Conservation (phyloP, 2,329 filamentous ascomycete genomes). For the Pseudogymnoascus sp. region DNA sequence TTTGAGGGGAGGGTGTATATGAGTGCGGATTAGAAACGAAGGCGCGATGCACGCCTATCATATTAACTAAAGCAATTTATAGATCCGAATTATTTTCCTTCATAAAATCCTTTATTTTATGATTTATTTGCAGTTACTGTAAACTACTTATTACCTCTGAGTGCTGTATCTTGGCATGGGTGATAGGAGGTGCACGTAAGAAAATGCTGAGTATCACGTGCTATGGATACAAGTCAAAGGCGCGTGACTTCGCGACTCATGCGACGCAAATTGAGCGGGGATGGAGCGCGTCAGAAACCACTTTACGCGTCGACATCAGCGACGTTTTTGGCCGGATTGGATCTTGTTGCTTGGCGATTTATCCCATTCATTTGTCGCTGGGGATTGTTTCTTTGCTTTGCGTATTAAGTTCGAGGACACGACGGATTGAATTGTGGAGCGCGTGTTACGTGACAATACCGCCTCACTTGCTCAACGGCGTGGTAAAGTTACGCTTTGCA, state of each 20-base stretch:
- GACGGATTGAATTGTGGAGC: not conserved
- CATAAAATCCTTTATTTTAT: too few species aligned
- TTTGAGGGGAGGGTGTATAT: not conserved
- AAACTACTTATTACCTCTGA: too few species aligned
- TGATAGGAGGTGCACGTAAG: not conserved
- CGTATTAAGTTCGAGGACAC: not conserved
- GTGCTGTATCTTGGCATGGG: not conserved
- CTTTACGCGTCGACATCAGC: conserved; percentile 7
- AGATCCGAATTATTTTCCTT: too few species aligned
- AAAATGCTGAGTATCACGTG: not conserved
- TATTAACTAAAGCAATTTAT: too few species aligned
- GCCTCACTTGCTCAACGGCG: not conserved
- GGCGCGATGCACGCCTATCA: not conserved
- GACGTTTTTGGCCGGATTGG: not conserved
- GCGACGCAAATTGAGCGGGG: not conserved
- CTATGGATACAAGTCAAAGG: not conserved
- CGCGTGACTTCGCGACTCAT: conserved; percentile 4
- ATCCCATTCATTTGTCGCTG: not conserved
- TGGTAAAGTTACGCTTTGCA: not conserved
- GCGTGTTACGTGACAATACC: not conserved
- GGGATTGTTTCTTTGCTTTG: not conserved
- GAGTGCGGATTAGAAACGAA: not conserved
- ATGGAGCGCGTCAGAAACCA: conserved; percentile 2
- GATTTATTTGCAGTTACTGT: too few species aligned
- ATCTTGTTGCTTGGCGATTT: not conserved